Conservation (phyloP, 2,329 filamentous ascomycete genomes). For the Epichloe gansuensis region DNA sequence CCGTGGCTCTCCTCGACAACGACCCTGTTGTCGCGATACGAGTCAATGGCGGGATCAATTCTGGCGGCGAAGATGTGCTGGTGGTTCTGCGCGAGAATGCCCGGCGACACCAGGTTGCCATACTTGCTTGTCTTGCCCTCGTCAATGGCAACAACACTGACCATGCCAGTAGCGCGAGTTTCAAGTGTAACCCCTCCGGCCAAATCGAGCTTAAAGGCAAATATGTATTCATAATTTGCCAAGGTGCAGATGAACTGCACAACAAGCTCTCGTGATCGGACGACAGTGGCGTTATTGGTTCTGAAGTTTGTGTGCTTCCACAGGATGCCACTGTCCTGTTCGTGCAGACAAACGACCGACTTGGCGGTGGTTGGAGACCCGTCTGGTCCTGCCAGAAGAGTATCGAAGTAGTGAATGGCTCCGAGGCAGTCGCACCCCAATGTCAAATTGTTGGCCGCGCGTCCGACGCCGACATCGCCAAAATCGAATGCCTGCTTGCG, state of each 20-base stretch:
- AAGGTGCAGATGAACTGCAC: slow-evolving; percentile 58
- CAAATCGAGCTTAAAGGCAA: slow-evolving; percentile 44
- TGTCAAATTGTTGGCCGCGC: slow-evolving; percentile 53
- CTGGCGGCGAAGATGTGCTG: slow-evolving; percentile 56
- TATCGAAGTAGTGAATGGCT: slow-evolving; percentile 51
- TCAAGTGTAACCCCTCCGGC: slow-evolving; percentile 49
- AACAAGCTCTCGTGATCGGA: slow-evolving; percentile 48
- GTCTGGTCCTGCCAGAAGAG: slow-evolving; percentile 36
- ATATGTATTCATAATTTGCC: slow-evolving; percentile 55
- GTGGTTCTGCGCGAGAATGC: slow-evolving; percentile 54
- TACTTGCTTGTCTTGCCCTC: slow-evolving; percentile 37
- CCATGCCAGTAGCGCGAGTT: slow-evolving; percentile 52
- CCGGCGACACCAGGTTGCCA: slow-evolving; percentile 50
- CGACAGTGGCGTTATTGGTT: slow-evolving; percentile 48
- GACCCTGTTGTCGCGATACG: slow-evolving; percentile 35
- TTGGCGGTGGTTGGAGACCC: slow-evolving; percentile 39
- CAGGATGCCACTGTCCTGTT: slow-evolving; percentile 56
- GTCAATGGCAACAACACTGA: slow-evolving; percentile 48
- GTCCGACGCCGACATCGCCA: slow-evolving; percentile 53
- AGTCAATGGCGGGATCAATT: slow-evolving; percentile 51
- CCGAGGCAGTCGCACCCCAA: slow-evolving; percentile 61
- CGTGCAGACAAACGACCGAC: slow-evolving; percentile 55
- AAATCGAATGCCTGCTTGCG: slow-evolving; percentile 63
- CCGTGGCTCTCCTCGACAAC: slow-evolving; percentile 26
- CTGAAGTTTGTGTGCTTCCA: slow-evolving; percentile 63